A percentile compares a stretch with the other conserved stretches of the same genome.
Conservation (phyloP, 345 rosid genomes). For the Murraya paniculata region DNA sequence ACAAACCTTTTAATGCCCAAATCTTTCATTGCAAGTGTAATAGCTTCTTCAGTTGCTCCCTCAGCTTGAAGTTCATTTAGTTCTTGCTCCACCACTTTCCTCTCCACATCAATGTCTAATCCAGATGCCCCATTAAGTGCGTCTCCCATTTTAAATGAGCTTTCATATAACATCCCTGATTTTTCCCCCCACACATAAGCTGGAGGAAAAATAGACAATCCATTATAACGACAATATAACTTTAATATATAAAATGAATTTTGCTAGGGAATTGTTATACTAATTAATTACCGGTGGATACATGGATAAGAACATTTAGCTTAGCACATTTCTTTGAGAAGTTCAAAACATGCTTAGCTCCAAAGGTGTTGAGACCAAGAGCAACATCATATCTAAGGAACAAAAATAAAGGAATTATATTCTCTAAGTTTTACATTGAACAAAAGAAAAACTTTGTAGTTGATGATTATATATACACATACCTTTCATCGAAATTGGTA, state of each 20-base stretch:
- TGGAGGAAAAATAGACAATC: constrained; percentile 11
- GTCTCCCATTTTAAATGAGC: constrained; percentile 45
- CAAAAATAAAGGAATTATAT: background rate
- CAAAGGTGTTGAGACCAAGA: constrained; percentile 49
- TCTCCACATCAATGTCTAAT: constrained; percentile 52
- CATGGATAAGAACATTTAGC: constrained; percentile 39
- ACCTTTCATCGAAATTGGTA: constrained; percentile 78
- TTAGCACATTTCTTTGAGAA: constrained; percentile 46
- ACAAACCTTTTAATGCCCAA: constrained; percentile 55
- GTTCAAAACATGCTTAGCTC: constrained; percentile 39
- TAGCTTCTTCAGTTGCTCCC: constrained; percentile 36
- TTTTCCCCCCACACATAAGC: constrained; percentile 67
- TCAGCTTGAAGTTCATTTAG: constrained; percentile 36
- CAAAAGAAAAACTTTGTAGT: background rate
- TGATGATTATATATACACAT: background rate
- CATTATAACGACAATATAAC: background rate
- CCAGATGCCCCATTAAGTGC: constrained; percentile 47
- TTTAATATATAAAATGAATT: background rate
- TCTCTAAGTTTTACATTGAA: background rate
- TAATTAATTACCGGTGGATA: constrained; percentile 57
- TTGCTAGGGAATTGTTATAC: background rate
- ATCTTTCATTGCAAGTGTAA: constrained; percentile 51
- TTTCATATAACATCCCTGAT: constrained; percentile 47
- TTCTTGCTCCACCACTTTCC: constrained; percentile 39
- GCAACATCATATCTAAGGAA: constrained; percentile 58